Percentiles rank a stretch among this genome's conserved stretches.
Conservation (phyloP, 805 yeast genomes). For the Saturnispora saitoi region DNA sequence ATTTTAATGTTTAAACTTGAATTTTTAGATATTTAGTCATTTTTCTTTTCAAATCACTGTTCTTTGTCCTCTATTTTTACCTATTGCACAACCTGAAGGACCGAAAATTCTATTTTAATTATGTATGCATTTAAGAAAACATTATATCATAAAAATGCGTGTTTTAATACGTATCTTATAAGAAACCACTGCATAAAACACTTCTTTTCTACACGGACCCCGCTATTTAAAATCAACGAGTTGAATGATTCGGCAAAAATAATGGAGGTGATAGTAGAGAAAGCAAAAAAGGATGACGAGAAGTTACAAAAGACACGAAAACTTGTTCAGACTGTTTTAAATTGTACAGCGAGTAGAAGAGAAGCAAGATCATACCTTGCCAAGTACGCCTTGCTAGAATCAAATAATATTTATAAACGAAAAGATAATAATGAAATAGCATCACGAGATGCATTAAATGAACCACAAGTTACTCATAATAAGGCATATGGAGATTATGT, state of each 20-base stretch:
- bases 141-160: neutral
- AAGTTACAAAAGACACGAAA: constrained; percentile 42
- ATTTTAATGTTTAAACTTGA: neutral
- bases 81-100: no score
- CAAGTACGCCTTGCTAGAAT: constrained; percentile 48
- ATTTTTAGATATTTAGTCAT: neutral
- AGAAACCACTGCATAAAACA: neutral
- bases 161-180: neutral
- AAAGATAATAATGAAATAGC: neutral
- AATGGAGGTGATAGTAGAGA: neutral
- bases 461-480: constrained; percentile 4
- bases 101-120: no score
- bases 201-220: neutral
- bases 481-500: constrained; percentile 6
- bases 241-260: neutral
- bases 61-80: no score
- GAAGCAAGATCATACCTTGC: constrained; percentile 77
- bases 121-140: neutral
- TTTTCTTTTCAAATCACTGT: no score
- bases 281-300: neutral
- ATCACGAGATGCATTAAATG: neutral
- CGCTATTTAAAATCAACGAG: neutral
- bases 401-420: constrained; percentile 26
- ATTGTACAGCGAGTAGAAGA: constrained; percentile 87
- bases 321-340: constrained; percentile 72